Evolutionary conservation across 805 yeast genomes (phyloP), one percentile per base, ranked within the genome.

Genomic region (Alloascoidea africana): DNA sequence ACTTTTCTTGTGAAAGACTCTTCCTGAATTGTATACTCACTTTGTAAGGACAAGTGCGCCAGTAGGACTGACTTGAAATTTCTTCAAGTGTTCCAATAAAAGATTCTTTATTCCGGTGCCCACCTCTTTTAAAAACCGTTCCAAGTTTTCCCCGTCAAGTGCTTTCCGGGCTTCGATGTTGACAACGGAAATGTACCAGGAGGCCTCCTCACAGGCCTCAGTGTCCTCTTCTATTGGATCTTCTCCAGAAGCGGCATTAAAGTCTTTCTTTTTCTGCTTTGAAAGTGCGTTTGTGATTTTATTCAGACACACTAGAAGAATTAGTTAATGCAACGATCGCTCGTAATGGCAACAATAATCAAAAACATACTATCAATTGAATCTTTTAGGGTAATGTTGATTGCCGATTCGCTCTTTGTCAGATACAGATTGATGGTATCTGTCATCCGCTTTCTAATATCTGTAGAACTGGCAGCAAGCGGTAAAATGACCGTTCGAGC

Each of bases 1-100:
- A n/a, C n/a, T n/a, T n/a, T n/a, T n/a, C n/a, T n/a, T n/a, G n/a
- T n/a, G n/a, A n/a, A n/a, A n/a, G n/a, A n/a, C n/a, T n/a, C n/a
- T n/a, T n/a, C n/a, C n/a, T n/a, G n/a, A n/a, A n/a, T n/a, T n/a
- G n/a, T 14, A 11, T 34, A 34, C 36, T 34, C 17, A 34, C 36
- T 78, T 81, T 0, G 94, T 82, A 11, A 84, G 68, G 11, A 80
- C 72, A 42, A 78, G 65, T 18, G 94, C 95, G 38, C 96, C 97
- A 4, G 76, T 71, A 1, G 85, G 74, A 46, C 73, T 81, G 44
- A 87, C 83, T 32, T 71, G 73, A 52, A 73, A 82, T 48, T 76
- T 80, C 42, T 76, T 75, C 53, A 78, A 77, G 52, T 87, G 96
- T 17, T 65, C 70, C 46, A 84, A 60, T 35, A 89, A 58, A 34